A percentile compares a stretch with the other conserved stretches of the same genome.
phyloP scores from a whole-genome alignment of 108 stramenopile genomes.

The Fragilaria crotonensis region DNA sequence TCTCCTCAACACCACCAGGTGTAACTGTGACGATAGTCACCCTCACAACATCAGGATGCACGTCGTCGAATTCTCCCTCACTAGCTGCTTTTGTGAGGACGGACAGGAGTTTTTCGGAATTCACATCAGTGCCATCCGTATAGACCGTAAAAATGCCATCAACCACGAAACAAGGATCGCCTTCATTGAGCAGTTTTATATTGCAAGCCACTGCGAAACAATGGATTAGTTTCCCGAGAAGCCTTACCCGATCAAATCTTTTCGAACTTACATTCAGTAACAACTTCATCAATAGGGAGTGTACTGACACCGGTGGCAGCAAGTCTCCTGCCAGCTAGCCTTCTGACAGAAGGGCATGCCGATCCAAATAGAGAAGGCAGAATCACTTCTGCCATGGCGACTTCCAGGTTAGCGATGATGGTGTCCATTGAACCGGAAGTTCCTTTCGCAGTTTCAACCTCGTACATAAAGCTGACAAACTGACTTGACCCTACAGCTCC shows the following conservation, averaged over 20 bases:
- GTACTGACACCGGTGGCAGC: slow-evolving; percentile 1
- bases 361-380: background rate
- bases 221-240: slow-evolving; percentile 1
- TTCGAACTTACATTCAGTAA: background rate
- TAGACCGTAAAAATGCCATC: background rate
- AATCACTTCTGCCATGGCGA: background rate
- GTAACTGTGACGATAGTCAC: background rate
- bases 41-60: background rate
- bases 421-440: background rate
- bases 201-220: background rate
- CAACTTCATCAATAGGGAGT: slow-evolving; percentile 3
- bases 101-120: background rate
- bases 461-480: background rate
- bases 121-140: background rate
- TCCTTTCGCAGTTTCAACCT: background rate
- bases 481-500: background rate
- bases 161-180: background rate
- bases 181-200: background rate
- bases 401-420: background rate
- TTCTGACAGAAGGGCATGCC: background rate
- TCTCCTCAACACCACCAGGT: background rate
- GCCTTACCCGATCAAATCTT: background rate
- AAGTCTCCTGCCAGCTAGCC: too few relatives aligned
- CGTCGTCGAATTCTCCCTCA: background rate
- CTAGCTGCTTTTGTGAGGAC: background rate